Evolutionary conservation across 306 rosid genomes (phyloP), one percentile per base, ranked within the genome.

Genomic region (Trifolium pratense): DNA sequence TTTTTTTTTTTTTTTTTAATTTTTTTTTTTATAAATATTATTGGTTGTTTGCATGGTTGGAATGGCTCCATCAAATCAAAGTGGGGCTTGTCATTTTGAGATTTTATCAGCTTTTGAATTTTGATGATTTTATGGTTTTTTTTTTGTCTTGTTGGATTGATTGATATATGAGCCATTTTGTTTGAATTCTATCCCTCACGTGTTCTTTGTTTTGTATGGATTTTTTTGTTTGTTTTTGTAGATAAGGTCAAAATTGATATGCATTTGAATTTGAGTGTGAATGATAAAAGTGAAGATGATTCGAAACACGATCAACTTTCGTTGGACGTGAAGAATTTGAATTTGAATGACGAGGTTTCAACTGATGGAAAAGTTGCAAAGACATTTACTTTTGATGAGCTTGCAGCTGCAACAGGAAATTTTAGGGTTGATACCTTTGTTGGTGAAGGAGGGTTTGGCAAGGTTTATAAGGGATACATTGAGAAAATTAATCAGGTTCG

Each of bases 381-480:
- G 66, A 81, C 91, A 7, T 88, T 94, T 61, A 73, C 85, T 3
- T 91, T 89, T 4, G 78, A 79, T 12, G 97, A 94, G 64, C 90
- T 94, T 23, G 83, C 81, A n/a, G 46, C 56, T 43, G 91, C 91
- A 3, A 88, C 97, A 0, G 83, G 77, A 5, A 84, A 89, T 81
- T 94, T 94, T 79, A 84, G 90, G 83, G 39, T 83, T 6, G 81
- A 87, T 79, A 88, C 87, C 78, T 87, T 87, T 78, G 14, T 94
- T 46, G 99, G 99, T 9, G 99, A 94, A 87, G 99, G 99, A 75
- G 99, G 99, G 15, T 94, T 94, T 61, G 99, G 99, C 34, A 91
- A 86, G 80, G 99, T 94, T 79, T 88, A 84, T 72, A 94, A 80
- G 75, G 99, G 97, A 5, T 56, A 40, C 83, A 66, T 94, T 58